phyloP scores from a whole-genome alignment of 1,139 yeast species.

The Blastobotrys arbuscula region DNA sequence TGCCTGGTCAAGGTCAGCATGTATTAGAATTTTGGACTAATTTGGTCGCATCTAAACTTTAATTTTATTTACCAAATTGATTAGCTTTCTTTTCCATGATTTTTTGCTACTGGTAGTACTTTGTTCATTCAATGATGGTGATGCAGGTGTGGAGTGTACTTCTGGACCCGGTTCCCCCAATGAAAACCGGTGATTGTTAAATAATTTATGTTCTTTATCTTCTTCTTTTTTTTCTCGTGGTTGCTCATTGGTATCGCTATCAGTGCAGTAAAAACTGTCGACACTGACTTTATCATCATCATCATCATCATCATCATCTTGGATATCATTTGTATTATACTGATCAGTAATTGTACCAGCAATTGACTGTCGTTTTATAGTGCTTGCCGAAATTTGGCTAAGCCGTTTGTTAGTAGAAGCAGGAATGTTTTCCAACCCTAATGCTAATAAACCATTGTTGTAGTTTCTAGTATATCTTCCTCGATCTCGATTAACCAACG shows the following conservation, averaged over 20 bases:
- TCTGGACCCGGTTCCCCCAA: conserved; percentile 32
- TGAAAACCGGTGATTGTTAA: conserved; percentile 7
- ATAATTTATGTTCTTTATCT: neutral
- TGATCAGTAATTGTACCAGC: conserved; percentile 11
- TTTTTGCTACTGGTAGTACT: conserved; percentile 6
- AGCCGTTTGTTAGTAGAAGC: conserved; percentile 3
- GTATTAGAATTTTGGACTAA: conserved; percentile 26
- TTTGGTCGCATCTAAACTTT: conserved; percentile 14
- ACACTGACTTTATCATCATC: conserved; percentile 1
- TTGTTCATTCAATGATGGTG: neutral
- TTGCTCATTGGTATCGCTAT: no score
- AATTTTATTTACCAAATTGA: neutral
- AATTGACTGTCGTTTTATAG: conserved; percentile 6
- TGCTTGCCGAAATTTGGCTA: conserved; percentile 1
- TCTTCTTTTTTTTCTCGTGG: neutral
- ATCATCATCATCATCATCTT: conserved; percentile 4
- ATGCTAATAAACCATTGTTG: conserved; percentile 15
- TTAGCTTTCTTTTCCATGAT: conserved; percentile 1
- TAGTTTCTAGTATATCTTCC: conserved; percentile 17
- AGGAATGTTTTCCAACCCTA: conserved; percentile 5
- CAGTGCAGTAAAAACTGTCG: neutral
- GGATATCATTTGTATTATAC: neutral
- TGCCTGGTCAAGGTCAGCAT: conserved; percentile 31
- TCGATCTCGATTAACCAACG: conserved; percentile 16
- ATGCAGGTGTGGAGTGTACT: conserved; percentile 13